Evolutionary conservation across 192 early-diverging fungal species (phyloP).

Genomic region (Piromyces sp.): DNA sequence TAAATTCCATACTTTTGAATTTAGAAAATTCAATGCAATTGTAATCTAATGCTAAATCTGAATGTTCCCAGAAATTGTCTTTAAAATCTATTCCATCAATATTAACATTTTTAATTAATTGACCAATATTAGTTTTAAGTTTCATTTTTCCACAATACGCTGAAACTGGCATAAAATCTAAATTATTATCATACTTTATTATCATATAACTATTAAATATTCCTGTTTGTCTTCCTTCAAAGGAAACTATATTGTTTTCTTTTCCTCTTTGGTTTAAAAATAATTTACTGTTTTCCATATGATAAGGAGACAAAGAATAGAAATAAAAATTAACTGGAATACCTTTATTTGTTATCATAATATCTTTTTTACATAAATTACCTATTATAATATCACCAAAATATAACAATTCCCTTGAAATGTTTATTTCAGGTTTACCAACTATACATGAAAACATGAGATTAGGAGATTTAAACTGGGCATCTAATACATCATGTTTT

Average conservation of each 20-base stretch:
- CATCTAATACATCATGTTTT: neutral
- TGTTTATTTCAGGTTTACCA: neutral
- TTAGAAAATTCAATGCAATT: neutral
- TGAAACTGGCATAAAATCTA: neutral
- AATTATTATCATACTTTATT: neutral
- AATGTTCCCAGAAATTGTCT: neutral
- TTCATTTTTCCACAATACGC: neutral
- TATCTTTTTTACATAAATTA: neutral
- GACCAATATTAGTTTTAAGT: neutral
- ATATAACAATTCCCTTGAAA: neutral
- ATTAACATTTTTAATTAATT: neutral
- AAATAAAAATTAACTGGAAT: neutral
- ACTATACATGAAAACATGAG: neutral
- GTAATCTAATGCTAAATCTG: neutral
- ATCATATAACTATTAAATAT: neutral
- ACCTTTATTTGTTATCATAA: neutral
- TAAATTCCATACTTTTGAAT: neutral
- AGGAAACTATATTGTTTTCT: neutral
- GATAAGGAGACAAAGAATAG: neutral
- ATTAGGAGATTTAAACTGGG: neutral
- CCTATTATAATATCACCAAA: neutral
- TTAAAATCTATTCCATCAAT: neutral
- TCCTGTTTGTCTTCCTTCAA: neutral
- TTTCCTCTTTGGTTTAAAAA: neutral
- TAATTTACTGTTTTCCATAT: neutral